Base-by-base conservation (phyloP, 148 eudicot species). In the Dysphania ambrosioides region DNA sequence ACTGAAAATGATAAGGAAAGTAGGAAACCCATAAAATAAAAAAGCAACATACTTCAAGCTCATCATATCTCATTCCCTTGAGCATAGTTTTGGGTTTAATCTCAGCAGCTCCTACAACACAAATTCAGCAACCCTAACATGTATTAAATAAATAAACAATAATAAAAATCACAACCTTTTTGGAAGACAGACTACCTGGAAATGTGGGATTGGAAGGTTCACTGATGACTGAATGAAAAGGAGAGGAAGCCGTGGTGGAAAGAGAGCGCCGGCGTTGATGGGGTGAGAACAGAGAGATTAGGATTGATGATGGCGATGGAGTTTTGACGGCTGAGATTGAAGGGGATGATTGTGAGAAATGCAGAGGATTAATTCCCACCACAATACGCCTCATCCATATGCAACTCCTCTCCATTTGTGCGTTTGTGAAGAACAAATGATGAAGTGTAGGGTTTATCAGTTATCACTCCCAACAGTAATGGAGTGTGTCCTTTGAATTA, bases 41-140 rank as follows among this genome's bases (percentile, higher is more conserved):
- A 6, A 12, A 38, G 15, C 53, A 0, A 75, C 88, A 63, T 82
- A 93, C 98, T 79, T 93, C 83, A 55, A 93, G 85, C 71, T 93
- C 91, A 38, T 77, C n/a, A 61, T 88, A 93, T 79, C 83, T 80
- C 98, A 93, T 81, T 35, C 89, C 94, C 71, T 91, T 93, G 47
- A 91, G 75, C 30, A 86, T 27, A 44, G 84, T 85, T 81, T 82
- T 44, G 60, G 59, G 66, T 70, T 47, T 66, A 61, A 31, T 73
- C 32, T 83, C 85, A 82, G 64, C 77, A 74, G 51, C 74, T 70
- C 72, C 86, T 85, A 59, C 69, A 75, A 67, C 35, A 21, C 56
- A 64, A 49, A 60, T 59, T 16, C 68, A 76, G 2, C 36, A 38
- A 66, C 8, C 0, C 47, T 5, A 60, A 59, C 16, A 30, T 31